Percentiles rank a stretch among this genome's conserved stretches.
Conservation (phyloP, 768 basidiomycete genomes). For the Lentinula boryana region DNA sequence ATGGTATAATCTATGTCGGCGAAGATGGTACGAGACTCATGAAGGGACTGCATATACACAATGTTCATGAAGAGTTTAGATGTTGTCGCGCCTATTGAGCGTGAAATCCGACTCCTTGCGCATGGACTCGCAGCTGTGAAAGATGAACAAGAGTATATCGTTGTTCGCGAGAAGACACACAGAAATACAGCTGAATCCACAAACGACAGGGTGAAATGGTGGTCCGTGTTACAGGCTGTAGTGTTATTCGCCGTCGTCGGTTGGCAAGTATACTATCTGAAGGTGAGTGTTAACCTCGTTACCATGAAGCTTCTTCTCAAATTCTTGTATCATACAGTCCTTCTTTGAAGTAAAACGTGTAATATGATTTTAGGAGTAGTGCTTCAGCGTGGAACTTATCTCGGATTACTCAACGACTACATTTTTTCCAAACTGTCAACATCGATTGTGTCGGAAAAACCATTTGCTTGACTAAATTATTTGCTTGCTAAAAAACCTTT, state of each 20-base stretch:
- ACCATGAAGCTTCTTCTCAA: slow-evolving; percentile 8
- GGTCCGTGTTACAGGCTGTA: slow-evolving; percentile 88
- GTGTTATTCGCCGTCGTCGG: slow-evolving; percentile 87
- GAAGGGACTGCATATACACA: not conserved
- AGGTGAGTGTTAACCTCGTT: slow-evolving; percentile 40
- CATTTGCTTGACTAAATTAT: too few species aligned
- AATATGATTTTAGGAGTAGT: slow-evolving; percentile 34
- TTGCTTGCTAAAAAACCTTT: too few species aligned
- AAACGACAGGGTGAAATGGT: slow-evolving; percentile 97
- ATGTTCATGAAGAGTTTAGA: slow-evolving; percentile 34
- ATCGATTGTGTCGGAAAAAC: too few species aligned
- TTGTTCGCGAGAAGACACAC: slow-evolving; percentile 87
- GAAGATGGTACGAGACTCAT: slow-evolving; percentile 65
- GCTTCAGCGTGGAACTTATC: not conserved
- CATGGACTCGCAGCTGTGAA: slow-evolving; percentile 84
- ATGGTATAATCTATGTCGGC: slow-evolving; percentile 90
- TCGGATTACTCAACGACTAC: not conserved
- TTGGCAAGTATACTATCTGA: slow-evolving; percentile 98
- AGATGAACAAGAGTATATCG: slow-evolving; percentile 99
- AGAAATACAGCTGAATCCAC: slow-evolving; percentile 92
- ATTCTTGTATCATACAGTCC: slow-evolving; percentile 35
- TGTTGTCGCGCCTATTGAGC: slow-evolving; percentile 90
- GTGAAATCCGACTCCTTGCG: slow-evolving; percentile 84
- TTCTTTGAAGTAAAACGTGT: slow-evolving; percentile 92
- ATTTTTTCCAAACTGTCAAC: too few species aligned